Conservation (phyloP, 2,329 filamentous ascomycete species). For the Xylariaceae sp. region DNA sequence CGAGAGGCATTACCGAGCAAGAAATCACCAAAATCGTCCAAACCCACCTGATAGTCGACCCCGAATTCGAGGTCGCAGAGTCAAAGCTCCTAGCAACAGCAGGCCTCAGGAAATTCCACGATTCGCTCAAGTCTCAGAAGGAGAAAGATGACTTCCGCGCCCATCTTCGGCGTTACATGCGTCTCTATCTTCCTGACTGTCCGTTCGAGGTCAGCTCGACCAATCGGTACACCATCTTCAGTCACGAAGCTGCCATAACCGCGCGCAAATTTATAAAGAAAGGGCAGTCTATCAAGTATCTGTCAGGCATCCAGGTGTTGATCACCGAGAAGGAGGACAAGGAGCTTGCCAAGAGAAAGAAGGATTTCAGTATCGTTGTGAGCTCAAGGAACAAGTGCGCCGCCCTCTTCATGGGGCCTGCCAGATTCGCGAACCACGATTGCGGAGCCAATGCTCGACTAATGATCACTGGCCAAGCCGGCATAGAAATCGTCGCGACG, state of each 20-base stretch:
- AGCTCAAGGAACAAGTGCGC: slow-evolving; percentile 87
- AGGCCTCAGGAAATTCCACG: slow-evolving; percentile 69
- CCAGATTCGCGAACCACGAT: slow-evolving; percentile 95
- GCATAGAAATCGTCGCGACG: slow-evolving; percentile 85
- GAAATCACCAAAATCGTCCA: slow-evolving; percentile 59
- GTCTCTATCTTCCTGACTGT: slow-evolving; percentile 89
- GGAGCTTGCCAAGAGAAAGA: slow-evolving; percentile 72
- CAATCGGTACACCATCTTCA: slow-evolving; percentile 89
- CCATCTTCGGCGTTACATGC: slow-evolving; percentile 85
- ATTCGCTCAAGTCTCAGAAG: slow-evolving; percentile 63
- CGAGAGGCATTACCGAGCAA: slow-evolving; percentile 68
- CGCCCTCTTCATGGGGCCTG: slow-evolving; percentile 89
- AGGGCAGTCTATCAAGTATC: slow-evolving; percentile 84
- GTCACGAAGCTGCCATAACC: slow-evolving; percentile 82
- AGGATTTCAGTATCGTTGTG: slow-evolving; percentile 96
- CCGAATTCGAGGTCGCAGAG: slow-evolving; percentile 68
- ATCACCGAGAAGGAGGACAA: slow-evolving; percentile 91
- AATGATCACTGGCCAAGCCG: slow-evolving; percentile 75
- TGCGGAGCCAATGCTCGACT: slow-evolving; percentile 88
- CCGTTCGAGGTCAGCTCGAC: slow-evolving; percentile 89
- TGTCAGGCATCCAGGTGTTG: slow-evolving; percentile 84
- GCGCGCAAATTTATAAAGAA: slow-evolving; percentile 75
- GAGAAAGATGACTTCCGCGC: slow-evolving; percentile 83
- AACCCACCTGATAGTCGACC: slow-evolving; percentile 66
- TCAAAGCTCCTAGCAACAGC: slow-evolving; percentile 65